Evolutionary conservation across 1,284 basidiomycete genomes (phyloP), one percentile per base, ranked within the genome.

Genomic region (Cryptococcus sp.): DNA sequence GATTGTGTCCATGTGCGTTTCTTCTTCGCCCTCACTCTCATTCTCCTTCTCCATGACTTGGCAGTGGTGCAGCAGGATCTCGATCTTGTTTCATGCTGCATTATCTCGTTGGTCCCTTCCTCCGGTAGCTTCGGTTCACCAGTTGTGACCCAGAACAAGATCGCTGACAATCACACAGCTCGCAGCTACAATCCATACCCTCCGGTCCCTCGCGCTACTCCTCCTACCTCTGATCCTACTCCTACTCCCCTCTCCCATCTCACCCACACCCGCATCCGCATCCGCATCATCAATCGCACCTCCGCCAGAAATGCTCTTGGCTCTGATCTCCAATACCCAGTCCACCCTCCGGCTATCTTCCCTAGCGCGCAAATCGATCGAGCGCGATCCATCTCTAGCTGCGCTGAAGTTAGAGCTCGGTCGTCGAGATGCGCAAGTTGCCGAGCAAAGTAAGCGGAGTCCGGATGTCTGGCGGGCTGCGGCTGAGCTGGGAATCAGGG

Each of bases 1-100:
- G 66, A 74, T 53, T 59, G 61, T 23, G 17, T 65, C 1, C 71
- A 73, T 57, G 74, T 75, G 52, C 64, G 74, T 71, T 6, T 20
- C 15, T 47, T 35, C 31, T 4, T 35, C n/a, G n/a, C n/a, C n/a
- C n/a, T 22, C 27, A 15, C 25, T 13, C 25, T 35, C n/a, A 27
- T 5, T 48, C 6, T 17, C 13, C 23, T 23, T 17, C 39, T 45
- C 8, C 23, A 45, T 38, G 41, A 11, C 40, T n/a, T 22, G 20
- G 27, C 47, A 35, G n/a, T 15, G 22, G 27, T 39, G 20, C 39
- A 44, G 7, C 22, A 27, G 16, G 11, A 49, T 10, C 17, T 25
- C 25, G 3, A 6, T 25, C 25, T 25, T 25, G 25, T 25, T 45
- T n/a, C 7, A 27, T 10, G 17, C 25, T 42, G 38, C 2, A 4